Evolutionary conservation across 2,329 filamentous ascomycete species (phyloP), one percentile per base, ranked within the genome.

Genomic region (Harringtonia lauricola): DNA sequence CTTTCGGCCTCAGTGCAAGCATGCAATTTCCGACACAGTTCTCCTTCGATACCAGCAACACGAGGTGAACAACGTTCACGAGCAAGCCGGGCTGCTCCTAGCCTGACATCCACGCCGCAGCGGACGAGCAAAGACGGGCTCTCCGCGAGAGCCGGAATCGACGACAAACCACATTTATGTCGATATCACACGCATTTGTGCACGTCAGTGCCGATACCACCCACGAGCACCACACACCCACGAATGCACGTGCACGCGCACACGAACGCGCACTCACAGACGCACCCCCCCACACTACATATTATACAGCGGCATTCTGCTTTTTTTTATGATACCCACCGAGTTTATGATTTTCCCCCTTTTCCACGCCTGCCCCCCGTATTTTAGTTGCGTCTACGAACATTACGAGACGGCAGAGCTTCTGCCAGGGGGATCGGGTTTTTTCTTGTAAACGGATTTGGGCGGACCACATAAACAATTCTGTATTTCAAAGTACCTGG

Each of bases 1-100:
- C 90, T 1, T 96, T 95, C 56, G 89, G 89, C 13, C 70, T 95
- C 42, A 90, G 85, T 47, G 89, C 89, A 30, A 94, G 86, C 64
- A 95, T 95, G 90, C 86, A 90, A 52, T 95, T 95, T 56, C 88
- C 88, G 12, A 85, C 83, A 2, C 83, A 86, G 44, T 92, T 89
- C 62, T 77, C 79, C 41, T 87, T 86, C 58, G 78, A 82, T 49
- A 76, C 75, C 40, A 68, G 71, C 58, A 76, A 74, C 52, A 72
- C 67, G 60, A 59, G 66, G 51, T 68, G 47, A 49, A 36, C 31
- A 21, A n/a, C n/a, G n/a, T n/a, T n/a, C n/a, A n/a, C n/a, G n/a
- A n/a, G n/a, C n/a, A n/a, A n/a, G n/a, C n/a, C n/a, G n/a, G n/a
- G n/a, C n/a, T n/a, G n/a, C n/a, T n/a, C n/a, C n/a, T n/a, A n/a